Evolutionary conservation across 148 eudicot species (phyloP).

Genomic region (Persicaria tinctoria): DNA sequence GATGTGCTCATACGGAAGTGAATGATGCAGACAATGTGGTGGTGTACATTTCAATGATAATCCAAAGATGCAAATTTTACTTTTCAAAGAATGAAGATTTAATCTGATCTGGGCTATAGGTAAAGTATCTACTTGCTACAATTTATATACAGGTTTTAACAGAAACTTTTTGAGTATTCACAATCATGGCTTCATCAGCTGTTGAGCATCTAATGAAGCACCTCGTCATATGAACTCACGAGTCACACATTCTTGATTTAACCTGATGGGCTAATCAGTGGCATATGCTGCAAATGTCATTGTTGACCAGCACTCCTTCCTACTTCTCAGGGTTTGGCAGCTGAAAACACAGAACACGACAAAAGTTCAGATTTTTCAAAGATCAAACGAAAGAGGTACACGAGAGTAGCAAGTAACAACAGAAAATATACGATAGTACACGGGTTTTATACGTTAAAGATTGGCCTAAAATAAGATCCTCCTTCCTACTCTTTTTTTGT

Average conservation of each 20-base stretch:
- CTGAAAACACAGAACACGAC: neutral
- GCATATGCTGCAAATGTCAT: too few species aligned
- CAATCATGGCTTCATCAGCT: too few species aligned
- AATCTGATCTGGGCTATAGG: neutral
- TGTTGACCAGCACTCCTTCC: neutral
- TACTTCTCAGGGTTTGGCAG: neutral
- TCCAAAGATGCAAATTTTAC: too few species aligned
- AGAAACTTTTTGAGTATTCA: too few species aligned
- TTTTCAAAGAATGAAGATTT: too few species aligned
- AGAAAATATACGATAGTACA: neutral
- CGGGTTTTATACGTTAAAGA: neutral
- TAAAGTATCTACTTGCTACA: too few species aligned
- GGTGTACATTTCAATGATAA: neutral
- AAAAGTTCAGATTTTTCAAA: neutral
- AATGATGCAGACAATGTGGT: neutral
- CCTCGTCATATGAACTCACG: too few species aligned
- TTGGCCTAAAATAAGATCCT: neutral
- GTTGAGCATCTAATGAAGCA: too few species aligned
- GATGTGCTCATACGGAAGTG: neutral
- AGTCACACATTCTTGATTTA: too few species aligned
- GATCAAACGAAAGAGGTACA: neutral
- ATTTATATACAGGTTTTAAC: too few species aligned
- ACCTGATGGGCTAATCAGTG: too few species aligned
- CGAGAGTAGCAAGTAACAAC: neutral
- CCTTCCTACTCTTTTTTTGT: neutral